Evolutionary conservation across 169 alveolate genomes (phyloP), one percentile per base, ranked within the genome.

Genomic region (Babesia sp.): DNA sequence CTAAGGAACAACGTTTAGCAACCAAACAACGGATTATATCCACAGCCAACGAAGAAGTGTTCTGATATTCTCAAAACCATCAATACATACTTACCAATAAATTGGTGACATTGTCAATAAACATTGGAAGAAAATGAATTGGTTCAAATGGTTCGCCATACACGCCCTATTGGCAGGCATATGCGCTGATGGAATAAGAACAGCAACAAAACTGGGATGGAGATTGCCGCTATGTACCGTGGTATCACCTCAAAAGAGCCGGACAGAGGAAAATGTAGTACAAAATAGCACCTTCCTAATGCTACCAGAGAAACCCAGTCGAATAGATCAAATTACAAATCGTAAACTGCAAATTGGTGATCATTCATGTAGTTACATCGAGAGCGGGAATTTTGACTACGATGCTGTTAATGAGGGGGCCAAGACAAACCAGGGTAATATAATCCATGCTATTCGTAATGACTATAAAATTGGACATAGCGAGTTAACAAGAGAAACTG

Each of bases 1-100:
- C 83, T 41, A 71, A 79, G 71, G 87, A 66, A 29, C 64, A 45
- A 26, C 58, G 78, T n/a, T 28, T 18, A 44, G 73, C 79, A 6
- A 54, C 41, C 3, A 64, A 29, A 50, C 74, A 64, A 51, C 61
- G 34, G 11, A 26, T 37, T 22, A 26, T 37, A 26, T 64, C 74
- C 45, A 64, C 74, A 0, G 48, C 42, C 20, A 64, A 64, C 51
- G 36, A 46, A 50, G 73, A 63, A 33, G 41, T 63, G 36, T 48
- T 63, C 24, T 63, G 28, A 29, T n/a, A 44, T 44, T 44, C 20
- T 3, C 53, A 4, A 3, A 5, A n/a, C 53, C 1, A 6, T 4
- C 18, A 2, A 44, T 44, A 44, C 20, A 44, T n/a, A n/a, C 28
- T 44, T n/a, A 3, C 20, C 20, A 24, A 44, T 24, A 24, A 1